Evolutionary conservation across 495 filamentous ascomycete genomes (phyloP), one percentile per base, ranked within the genome.

Genomic region (Diplogelasinospora grovesii): DNA sequence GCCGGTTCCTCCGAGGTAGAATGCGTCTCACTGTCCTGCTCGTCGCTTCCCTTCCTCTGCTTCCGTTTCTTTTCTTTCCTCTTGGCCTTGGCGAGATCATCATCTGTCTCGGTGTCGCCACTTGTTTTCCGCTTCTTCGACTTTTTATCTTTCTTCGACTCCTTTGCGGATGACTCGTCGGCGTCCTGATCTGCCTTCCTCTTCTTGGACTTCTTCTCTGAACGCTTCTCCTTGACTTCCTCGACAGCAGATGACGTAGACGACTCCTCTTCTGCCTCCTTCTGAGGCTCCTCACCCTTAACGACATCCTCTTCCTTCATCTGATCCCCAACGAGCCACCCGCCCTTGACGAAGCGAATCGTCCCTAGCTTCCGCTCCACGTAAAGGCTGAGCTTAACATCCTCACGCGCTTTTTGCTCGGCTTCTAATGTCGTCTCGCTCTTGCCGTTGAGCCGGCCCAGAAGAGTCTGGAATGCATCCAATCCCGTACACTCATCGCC

Each of bases 361-460:
- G 70, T 65, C 9, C 83, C 86, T 65, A 78, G 83, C 59, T 79
- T 87, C 55, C 69, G 68, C 43, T 81, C 74, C 20, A 79, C 66
- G 54, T 85, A 88, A 22, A 78, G 63, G 39, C 74, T 80, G 31
- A 82, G 65, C 59, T 80, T 81, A 22, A 79, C 57, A 45, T 81
- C 75, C 16, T 78, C 74, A 46, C 78, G 65, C 26, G 61, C 70
- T 39, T 71, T 65, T 59, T 77, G 67, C 52, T 95, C 83, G 43
- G 74, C 66, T 56, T 78, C 68, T 36, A 90, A 58, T 39, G 76
- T 70, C 19, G 63, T 73, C 41, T 86, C 83, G 26, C 71, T 78
- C 59, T 87, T 93, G 16, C 90, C 90, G 61, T 96, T 98, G 31
- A 98, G 64, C 33, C 90, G 71, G 32, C 92, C 89, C 14, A 98